These are phyloP conservation scores for Cardiospermum halicacabum DNA, from an alignment of 345 rosid genomes.

Conservation along the genomic window DNA sequence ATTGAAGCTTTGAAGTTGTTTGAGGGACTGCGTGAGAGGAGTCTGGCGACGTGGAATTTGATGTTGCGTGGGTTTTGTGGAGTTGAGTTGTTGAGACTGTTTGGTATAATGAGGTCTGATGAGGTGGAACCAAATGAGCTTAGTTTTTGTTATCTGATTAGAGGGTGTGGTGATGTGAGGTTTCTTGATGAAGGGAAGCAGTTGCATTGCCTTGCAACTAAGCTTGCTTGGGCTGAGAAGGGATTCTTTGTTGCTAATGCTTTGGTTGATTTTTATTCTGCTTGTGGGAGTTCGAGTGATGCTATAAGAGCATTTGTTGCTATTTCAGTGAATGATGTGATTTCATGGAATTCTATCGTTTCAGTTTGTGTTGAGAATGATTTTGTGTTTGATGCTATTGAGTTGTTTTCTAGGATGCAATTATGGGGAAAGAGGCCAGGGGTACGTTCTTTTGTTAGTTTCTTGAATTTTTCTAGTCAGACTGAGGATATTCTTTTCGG, in stretches of 20 bases:
- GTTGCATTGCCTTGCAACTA: slow-evolving; percentile 53
- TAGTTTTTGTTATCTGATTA: slow-evolving; percentile 64
- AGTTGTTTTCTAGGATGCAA: slow-evolving; percentile 61
- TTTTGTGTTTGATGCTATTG: slow-evolving; percentile 41
- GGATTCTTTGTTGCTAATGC: slow-evolving; percentile 60
- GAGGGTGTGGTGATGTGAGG: slow-evolving; percentile 42
- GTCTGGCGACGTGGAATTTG: slow-evolving; percentile 54
- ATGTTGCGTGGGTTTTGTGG: slow-evolving; percentile 47
- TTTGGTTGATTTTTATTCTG: slow-evolving; percentile 69
- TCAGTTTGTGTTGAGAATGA: slow-evolving; percentile 36
- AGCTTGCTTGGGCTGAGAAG: slow-evolving; percentile 46
- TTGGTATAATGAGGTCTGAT: slow-evolving; percentile 39
- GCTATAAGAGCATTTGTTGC: slow-evolving; percentile 46
- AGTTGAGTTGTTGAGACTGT: slow-evolving; percentile 35
- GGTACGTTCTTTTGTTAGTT: slow-evolving; percentile 47
- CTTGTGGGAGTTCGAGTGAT: slow-evolving; percentile 41
- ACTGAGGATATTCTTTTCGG: slow-evolving; percentile 40
- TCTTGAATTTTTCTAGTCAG: slow-evolving; percentile 55
- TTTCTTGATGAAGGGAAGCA: slow-evolving; percentile 60
- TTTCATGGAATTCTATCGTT: slow-evolving; percentile 83
- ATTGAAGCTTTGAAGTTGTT: slow-evolving; percentile 50
- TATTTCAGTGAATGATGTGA: slow-evolving; percentile 42
- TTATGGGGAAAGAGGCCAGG: slow-evolving; percentile 68
- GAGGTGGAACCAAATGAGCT: slow-evolving; percentile 50
- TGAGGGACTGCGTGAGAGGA: slow-evolving; percentile 57